Evolutionary conservation across 352 stramenopile species (phyloP), one percentile per base, ranked within the genome.

Genomic region (Pythium plurisporium): DNA sequence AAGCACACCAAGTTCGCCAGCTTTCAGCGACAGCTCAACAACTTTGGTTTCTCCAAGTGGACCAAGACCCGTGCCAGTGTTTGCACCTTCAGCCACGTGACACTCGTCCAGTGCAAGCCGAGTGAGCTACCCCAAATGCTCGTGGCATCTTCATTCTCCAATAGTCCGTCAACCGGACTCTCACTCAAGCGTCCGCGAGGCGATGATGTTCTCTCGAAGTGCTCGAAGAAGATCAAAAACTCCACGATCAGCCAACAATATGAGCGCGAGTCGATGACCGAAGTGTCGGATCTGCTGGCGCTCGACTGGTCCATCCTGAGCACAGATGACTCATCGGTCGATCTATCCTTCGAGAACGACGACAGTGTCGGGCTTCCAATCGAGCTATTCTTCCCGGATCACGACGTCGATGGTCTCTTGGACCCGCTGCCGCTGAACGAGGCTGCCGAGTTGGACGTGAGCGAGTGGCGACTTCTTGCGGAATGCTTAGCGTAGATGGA

Each of bases 1-100:
- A 97, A 97, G 62, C 91, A 98, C 69, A 72, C 76, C 62, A 96
- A 91, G 63, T 96, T 97, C 72, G 77, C 91, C 15, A 96, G 86
- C 26, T 91, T 97, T 49, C 85, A 95, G 56, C 82, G 91, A 5
- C 87, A 97, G 59, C 76, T 97, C 34, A 96, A 95, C 72, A 96
- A 97, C 72, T 97, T 97, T 68, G 79, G 73, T 33, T 97, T 97
- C 63, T 72, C 73, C 51, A 92, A 92, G 68, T 89, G 79, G 79
- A 89, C 79, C 59, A 89, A 89, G 65, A 90, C 80, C 10, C 77
- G 83, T 46, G 73, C 77, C 12, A 90, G 74, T 59, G 76, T 90
- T 42, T 88, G 77, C 66, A 90, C 77, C 19, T 90, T 90, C 64
- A 88, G 76, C 55, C 80, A 90, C 60, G 59, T 80, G 31, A 38